These are phyloP conservation scores for Ceratobasidium sp. DNA, from an alignment of 1,284 basidiomycete genomes.

Conservation along the genomic window DNA sequence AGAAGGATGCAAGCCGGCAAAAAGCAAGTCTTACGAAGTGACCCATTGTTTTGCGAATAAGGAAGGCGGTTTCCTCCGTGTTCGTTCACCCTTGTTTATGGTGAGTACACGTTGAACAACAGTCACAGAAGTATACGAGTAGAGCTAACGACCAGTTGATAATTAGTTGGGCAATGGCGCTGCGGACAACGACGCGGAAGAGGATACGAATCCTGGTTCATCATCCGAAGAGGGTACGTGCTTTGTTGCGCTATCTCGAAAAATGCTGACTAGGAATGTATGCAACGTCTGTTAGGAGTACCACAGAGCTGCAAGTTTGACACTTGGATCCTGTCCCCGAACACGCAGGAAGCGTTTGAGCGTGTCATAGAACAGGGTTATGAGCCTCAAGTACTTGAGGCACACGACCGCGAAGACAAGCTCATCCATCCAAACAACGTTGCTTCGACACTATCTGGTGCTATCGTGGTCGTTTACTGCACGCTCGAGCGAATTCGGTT, in stretches of 20 bases:
- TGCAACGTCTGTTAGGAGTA: too few species aligned
- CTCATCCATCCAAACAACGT: conserved; percentile 1
- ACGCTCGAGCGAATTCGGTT: background rate
- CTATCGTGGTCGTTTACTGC: background rate
- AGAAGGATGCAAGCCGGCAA: background rate
- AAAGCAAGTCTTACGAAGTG: background rate
- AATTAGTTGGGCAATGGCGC: too few species aligned
- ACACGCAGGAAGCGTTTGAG: background rate
- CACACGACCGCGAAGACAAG: background rate
- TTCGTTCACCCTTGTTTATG: background rate
- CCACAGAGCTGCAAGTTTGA: too few species aligned
- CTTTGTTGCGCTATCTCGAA: too few species aligned
- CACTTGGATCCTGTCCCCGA: background rate
- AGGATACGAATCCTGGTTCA: too few species aligned
- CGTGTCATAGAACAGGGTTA: background rate
- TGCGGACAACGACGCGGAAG: too few species aligned
- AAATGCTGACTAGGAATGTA: too few species aligned
- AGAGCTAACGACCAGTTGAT: too few species aligned
- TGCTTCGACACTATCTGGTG: background rate
- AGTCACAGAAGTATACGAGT: too few species aligned
- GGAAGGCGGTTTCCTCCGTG: background rate
- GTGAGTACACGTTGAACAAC: too few species aligned
- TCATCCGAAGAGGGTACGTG: too few species aligned
- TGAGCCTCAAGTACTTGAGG: background rate
- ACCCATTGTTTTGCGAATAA: background rate